Percentiles rank a stretch among this genome's conserved stretches.
These are phyloP conservation scores for Aureobasidium namibiae DNA, from an alignment of 2,329 filamentous ascomycete genomes.

Conservation along the genomic window DNA sequence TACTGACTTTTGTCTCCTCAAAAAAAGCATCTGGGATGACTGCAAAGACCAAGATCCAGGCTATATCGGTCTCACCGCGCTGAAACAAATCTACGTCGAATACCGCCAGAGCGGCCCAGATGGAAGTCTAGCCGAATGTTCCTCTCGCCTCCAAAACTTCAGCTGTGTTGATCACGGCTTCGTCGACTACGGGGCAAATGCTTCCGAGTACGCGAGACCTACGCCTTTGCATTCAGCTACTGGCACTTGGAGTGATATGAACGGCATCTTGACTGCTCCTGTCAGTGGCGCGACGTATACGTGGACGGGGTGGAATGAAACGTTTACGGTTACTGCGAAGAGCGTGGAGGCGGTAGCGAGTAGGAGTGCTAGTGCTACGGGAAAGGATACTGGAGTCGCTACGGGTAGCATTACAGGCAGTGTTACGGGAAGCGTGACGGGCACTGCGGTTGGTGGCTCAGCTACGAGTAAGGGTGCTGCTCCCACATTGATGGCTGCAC, in stretches of 20 bases:
- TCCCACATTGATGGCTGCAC: not conserved
- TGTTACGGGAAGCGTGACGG: not conserved
- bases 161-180: not conserved
- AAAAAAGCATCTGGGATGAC: not conserved
- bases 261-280: not conserved
- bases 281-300: conserved; percentile 2
- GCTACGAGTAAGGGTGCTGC: not conserved
- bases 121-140: not conserved
- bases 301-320: not conserved
- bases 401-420: not conserved
- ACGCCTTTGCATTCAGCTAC: not conserved
- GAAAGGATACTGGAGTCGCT: not conserved
- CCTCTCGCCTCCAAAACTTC: not conserved
- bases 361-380: not conserved
- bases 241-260: not conserved
- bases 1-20: too few species aligned
- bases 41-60: not conserved
- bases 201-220: not conserved
- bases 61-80: not conserved
- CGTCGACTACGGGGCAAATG: not conserved
- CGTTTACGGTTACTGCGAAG: not conserved
- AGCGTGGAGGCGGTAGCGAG: conserved; percentile 1
- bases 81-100: not conserved
- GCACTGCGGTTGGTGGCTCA: not conserved
- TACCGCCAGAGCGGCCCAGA: not conserved